Conservation (phyloP, 257 asterid species). For the Capsicum chinense region DNA sequence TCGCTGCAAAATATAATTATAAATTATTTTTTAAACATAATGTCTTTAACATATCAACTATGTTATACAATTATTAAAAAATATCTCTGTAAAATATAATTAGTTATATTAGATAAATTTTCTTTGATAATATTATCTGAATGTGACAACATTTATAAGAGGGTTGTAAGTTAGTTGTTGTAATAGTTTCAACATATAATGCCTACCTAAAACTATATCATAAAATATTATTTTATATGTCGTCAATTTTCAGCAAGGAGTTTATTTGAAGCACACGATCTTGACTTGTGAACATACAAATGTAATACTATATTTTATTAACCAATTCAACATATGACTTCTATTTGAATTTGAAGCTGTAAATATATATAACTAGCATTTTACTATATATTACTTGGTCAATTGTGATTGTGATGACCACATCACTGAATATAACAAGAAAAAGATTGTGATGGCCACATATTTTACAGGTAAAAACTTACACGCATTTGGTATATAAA, state of each 20-base stretch:
- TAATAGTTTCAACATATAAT: background rate
- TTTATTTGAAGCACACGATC: background rate
- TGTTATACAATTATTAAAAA: background rate
- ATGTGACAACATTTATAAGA: background rate
- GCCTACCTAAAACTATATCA: background rate
- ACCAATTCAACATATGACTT: background rate
- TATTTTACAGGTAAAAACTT: background rate
- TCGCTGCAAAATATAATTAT: too few species aligned
- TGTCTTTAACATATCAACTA: too few species aligned
- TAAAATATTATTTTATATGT: background rate
- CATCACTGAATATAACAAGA: too few species aligned
- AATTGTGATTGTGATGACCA: background rate
- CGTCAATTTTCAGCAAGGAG: conserved; percentile 20
- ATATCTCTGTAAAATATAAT: background rate
- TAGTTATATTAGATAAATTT: background rate
- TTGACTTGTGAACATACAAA: background rate
- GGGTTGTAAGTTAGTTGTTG: background rate
- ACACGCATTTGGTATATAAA: too few species aligned
- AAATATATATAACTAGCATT: background rate
- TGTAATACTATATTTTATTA: background rate
- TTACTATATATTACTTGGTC: background rate
- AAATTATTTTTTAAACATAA: too few species aligned
- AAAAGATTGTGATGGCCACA: background rate
- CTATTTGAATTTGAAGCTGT: background rate
- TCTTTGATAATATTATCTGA: background rate